phyloP scores from a whole-genome alignment of 2,329 filamentous ascomycete species.

The Pyrenophora graminea region DNA sequence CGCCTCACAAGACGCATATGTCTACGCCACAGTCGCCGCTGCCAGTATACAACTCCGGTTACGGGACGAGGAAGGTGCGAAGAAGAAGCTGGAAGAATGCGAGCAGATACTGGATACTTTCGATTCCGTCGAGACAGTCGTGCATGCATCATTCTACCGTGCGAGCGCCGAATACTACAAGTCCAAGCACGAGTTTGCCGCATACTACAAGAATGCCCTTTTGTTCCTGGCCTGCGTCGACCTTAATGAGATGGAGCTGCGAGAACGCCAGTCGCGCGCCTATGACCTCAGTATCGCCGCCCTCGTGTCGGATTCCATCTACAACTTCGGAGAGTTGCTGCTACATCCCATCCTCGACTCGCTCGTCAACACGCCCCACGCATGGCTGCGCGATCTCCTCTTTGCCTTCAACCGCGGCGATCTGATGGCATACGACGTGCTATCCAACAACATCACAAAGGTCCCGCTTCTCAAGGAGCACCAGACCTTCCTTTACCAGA shows the following conservation, averaged over 20 bases:
- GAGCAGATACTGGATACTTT: conserved; percentile 89
- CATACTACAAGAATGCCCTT: conserved; percentile 96
- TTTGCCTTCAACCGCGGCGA: conserved; percentile 98
- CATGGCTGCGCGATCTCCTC: conserved; percentile 92
- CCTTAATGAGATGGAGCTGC: conserved; percentile 70
- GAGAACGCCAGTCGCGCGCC: conserved; percentile 79
- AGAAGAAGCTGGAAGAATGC: conserved; percentile 83
- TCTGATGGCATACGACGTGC: conserved; percentile 79
- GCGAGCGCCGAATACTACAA: conserved; percentile 95
- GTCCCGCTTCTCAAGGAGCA: conserved; percentile 80
- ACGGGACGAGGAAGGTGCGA: conserved; percentile 77
- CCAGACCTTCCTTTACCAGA: conserved; percentile 85
- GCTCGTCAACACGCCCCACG: conserved; percentile 72
- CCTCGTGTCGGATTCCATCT: conserved; percentile 90
- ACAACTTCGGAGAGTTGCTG: conserved; percentile 99
- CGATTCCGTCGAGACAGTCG: conserved; percentile 91
- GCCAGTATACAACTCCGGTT: conserved; percentile 84
- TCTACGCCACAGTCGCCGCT: conserved; percentile 89
- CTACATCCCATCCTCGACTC: conserved; percentile 94
- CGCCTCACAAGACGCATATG: conserved; percentile 91
- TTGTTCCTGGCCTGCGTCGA: conserved; percentile 97
- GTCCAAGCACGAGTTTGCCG: conserved; percentile 87
- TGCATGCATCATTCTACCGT: conserved; percentile 95
- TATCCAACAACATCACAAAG: conserved; percentile 78
- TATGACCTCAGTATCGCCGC: conserved; percentile 93